Evolutionary conservation across 441 rosid genomes (phyloP).

Genomic region (Brassica balearica): DNA sequence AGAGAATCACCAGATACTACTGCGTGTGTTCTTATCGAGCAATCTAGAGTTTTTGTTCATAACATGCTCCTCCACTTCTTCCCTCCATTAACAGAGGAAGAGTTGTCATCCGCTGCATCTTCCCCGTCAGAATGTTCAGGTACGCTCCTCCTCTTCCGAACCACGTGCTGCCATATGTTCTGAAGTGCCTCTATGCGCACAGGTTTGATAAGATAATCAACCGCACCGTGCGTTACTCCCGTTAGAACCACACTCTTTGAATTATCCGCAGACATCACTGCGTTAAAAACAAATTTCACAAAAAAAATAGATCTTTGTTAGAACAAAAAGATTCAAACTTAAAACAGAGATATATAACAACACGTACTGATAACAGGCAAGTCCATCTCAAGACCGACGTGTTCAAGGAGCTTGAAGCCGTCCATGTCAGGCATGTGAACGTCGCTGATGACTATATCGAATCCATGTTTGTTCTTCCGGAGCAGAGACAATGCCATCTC

Average conservation of each 20-base stretch:
- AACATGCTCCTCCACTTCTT: conserved; percentile 22
- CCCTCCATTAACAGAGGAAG: conserved; percentile 81
- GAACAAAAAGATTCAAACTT: neutral
- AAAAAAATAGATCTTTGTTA: neutral
- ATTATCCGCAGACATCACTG: conserved; percentile 99
- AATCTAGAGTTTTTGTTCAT: too few species aligned
- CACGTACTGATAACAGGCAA: conserved; percentile 89
- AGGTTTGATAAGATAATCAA: conserved; percentile 89
- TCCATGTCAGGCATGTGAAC: conserved; percentile 99
- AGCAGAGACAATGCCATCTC: conserved; percentile 72
- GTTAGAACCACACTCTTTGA: conserved; percentile 83
- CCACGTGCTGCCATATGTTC: conserved; percentile 97
- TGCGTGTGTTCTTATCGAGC: too few species aligned
- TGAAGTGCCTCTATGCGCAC: conserved; percentile 90
- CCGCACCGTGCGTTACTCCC: conserved; percentile 92
- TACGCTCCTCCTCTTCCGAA: conserved; percentile 29
- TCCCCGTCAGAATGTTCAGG: neutral
- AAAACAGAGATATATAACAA: too few species aligned
- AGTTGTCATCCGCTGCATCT: conserved; percentile 51
- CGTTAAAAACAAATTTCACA: neutral
- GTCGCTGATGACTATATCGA: conserved; percentile 87
- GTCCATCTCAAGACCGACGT: conserved; percentile 86
- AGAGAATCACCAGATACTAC: too few species aligned
- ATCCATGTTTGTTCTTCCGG: conserved; percentile 70
- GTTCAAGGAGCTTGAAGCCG: conserved; percentile 85